Percentiles rank a stretch among this genome's conserved stretches.
Evolutionary conservation across 495 filamentous ascomycete species (phyloP).

Genomic region (Lasiosphaeris hirsuta): DNA sequence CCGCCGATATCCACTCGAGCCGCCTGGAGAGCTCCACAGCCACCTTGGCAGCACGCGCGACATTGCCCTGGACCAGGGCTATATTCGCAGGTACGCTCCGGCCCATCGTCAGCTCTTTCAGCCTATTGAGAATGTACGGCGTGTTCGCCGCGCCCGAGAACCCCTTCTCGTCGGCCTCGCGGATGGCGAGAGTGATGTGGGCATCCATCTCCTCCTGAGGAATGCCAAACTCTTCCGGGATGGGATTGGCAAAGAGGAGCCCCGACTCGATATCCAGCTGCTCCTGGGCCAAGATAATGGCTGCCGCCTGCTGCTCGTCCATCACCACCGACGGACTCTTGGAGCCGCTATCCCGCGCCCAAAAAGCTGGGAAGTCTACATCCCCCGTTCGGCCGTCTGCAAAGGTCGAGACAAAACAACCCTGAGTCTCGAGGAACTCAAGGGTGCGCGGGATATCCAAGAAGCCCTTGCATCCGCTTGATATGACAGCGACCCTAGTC

Average conservation of each 20-base stretch:
- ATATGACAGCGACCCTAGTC: conserved; percentile 83
- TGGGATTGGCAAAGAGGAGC: conserved; percentile 83
- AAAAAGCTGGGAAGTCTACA: conserved; percentile 87
- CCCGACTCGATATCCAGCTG: conserved; percentile 67
- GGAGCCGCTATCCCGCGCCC: conserved; percentile 76
- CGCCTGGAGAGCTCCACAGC: conserved; percentile 72
- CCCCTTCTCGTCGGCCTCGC: conserved; percentile 65
- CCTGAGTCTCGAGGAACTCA: conserved; percentile 93
- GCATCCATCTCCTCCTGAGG: conserved; percentile 68
- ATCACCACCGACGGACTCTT: conserved; percentile 71
- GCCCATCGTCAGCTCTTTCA: conserved; percentile 74
- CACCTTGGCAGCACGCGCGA: conserved; percentile 71
- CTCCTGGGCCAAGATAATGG: conserved; percentile 62
- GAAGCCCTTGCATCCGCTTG: conserved; percentile 92
- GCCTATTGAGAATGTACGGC: conserved; percentile 77
- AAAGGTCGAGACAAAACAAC: conserved; percentile 83
- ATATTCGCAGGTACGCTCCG: conserved; percentile 71
- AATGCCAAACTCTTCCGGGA: conserved; percentile 68
- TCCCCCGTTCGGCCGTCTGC: conserved; percentile 59
- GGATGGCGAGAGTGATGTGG: conserved; percentile 69
- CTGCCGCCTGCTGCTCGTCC: conserved; percentile 77
- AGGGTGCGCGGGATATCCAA: conserved; percentile 86
- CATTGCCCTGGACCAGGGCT: conserved; percentile 76
- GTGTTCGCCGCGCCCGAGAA: conserved; percentile 77
- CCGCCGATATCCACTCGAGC: conserved; percentile 16